These are phyloP conservation scores for Aspergillus eucalypticola DNA, from an alignment of 2,329 filamentous ascomycete species.

Conservation along the genomic window DNA sequence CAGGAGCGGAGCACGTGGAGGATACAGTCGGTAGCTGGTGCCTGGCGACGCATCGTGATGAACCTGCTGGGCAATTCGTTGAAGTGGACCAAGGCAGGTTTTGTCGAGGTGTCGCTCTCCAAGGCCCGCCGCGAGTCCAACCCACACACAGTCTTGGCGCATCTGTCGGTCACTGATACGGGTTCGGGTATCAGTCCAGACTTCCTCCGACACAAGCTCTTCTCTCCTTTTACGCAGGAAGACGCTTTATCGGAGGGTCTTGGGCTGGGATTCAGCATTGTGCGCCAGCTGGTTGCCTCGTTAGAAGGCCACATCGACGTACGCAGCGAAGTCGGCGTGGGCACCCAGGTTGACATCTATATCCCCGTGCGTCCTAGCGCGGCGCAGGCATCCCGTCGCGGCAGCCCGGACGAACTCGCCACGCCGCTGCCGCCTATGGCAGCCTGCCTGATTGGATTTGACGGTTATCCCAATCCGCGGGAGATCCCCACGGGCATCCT, in stretches of 20 bases:
- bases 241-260: constrained; percentile 58
- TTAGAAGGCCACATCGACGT: constrained; percentile 59
- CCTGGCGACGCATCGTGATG: constrained; percentile 33
- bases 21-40: constrained; percentile 24
- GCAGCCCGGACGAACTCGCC: neutral
- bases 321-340: constrained; percentile 35
- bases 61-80: constrained; percentile 35
- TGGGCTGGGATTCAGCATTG: constrained; percentile 64
- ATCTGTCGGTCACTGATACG: constrained; percentile 58
- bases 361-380: constrained; percentile 20
- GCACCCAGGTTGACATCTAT: constrained; percentile 27
- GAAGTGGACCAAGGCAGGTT: constrained; percentile 32
- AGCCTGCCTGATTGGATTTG: constrained; percentile 28
- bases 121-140: constrained; percentile 13
- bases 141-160: constrained; percentile 15
- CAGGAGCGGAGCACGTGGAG: constrained; percentile 25
- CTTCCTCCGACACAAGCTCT: constrained; percentile 60
- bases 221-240: constrained; percentile 64
- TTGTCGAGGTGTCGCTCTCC: constrained; percentile 25
- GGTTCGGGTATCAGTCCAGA: constrained; percentile 63
- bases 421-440: neutral
- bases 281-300: constrained; percentile 57
- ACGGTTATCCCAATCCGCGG: constrained; percentile 27
- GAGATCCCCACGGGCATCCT: constrained; percentile 30
- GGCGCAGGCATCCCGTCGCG: neutral